phyloP scores from a whole-genome alignment of 208 protist species.

The Crithidia brevicula region DNA sequence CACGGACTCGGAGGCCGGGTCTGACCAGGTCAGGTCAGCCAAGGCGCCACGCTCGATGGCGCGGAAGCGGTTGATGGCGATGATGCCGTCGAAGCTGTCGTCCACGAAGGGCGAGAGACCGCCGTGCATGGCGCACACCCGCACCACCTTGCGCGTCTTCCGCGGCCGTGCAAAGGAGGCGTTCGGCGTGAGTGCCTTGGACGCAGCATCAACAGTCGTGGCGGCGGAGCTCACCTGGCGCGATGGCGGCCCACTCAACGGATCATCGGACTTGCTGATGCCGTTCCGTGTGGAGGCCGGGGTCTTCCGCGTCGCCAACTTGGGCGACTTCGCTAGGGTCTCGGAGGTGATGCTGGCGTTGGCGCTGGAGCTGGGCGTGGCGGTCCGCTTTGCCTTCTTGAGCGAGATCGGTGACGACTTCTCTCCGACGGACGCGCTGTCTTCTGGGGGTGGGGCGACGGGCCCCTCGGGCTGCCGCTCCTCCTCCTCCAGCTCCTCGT shows the following conservation, averaged over 20 bases:
- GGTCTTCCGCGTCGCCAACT: neutral
- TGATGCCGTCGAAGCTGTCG: conserved; percentile 95
- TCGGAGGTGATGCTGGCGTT: neutral
- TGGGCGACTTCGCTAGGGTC: neutral
- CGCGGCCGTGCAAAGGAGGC: conserved; percentile 3
- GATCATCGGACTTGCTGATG: neutral
- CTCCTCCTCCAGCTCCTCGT: conserved; percentile 46
- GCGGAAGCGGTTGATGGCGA: conserved; percentile 93
- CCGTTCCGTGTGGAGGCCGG: neutral
- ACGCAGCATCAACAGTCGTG: neutral
- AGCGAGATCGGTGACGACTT: too few species aligned
- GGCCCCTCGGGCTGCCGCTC: too few species aligned
- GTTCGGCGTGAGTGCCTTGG: neutral
- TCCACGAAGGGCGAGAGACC: conserved; percentile 97
- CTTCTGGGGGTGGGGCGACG: neutral
- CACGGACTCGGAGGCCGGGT: conserved; percentile 83
- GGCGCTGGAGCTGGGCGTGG: neutral
- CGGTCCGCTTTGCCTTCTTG: conserved; percentile 2
- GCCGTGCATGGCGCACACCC: conserved; percentile 98
- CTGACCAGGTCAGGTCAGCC: conserved; percentile 99
- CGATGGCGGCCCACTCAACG: neutral
- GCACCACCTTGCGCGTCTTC: conserved; percentile 38
- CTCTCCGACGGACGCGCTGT: neutral
- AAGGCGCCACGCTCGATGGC: conserved; percentile 96
- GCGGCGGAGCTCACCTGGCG: neutral